Conservation (phyloP, 768 basidiomycete species). For the Pleurotus salmoneostramineus region DNA sequence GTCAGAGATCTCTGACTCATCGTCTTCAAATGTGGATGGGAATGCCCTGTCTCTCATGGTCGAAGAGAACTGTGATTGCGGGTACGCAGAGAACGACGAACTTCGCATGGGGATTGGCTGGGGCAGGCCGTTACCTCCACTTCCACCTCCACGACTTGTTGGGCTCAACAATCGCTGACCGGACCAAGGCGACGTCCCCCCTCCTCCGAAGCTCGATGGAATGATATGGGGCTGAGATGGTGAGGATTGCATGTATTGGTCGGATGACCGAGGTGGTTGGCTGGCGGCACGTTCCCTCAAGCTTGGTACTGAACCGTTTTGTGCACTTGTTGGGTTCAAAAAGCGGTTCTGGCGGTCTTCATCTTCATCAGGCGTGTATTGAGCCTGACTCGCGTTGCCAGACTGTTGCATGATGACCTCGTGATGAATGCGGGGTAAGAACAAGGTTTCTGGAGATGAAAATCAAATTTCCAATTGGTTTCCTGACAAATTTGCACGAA, state of each 20-base stretch:
- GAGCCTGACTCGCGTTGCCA: slow-evolving; percentile 23
- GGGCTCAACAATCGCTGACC: slow-evolving; percentile 42
- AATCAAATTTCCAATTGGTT: slow-evolving; percentile 8
- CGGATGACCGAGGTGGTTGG: slow-evolving; percentile 59
- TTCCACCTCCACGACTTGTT: slow-evolving; percentile 9
- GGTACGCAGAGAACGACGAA: slow-evolving; percentile 61
- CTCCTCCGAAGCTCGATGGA: slow-evolving; percentile 45
- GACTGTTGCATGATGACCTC: slow-evolving; percentile 24
- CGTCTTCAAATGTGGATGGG: slow-evolving; percentile 78
- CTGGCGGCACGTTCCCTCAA: slow-evolving; percentile 63
- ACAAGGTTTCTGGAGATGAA: slow-evolving; percentile 5
- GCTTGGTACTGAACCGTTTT: slow-evolving; percentile 41
- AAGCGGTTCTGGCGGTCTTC: slow-evolving; percentile 63
- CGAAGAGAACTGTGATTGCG: slow-evolving; percentile 54
- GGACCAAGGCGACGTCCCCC: slow-evolving; percentile 35
- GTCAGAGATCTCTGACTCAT: slow-evolving; percentile 69
- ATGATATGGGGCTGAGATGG: slow-evolving; percentile 49
- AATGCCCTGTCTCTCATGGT: slow-evolving; percentile 63
- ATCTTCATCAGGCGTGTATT: slow-evolving; percentile 32
- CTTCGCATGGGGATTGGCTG: slow-evolving; percentile 61
- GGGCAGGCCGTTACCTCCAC: slow-evolving; percentile 24
- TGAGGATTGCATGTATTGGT: slow-evolving; percentile 43
- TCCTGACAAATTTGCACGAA: background rate
- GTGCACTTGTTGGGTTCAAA: slow-evolving; percentile 32
- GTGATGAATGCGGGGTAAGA: slow-evolving; percentile 15